Conservation (phyloP, 2,329 filamentous ascomycete species). For the Cladophialophora yegresii region DNA sequence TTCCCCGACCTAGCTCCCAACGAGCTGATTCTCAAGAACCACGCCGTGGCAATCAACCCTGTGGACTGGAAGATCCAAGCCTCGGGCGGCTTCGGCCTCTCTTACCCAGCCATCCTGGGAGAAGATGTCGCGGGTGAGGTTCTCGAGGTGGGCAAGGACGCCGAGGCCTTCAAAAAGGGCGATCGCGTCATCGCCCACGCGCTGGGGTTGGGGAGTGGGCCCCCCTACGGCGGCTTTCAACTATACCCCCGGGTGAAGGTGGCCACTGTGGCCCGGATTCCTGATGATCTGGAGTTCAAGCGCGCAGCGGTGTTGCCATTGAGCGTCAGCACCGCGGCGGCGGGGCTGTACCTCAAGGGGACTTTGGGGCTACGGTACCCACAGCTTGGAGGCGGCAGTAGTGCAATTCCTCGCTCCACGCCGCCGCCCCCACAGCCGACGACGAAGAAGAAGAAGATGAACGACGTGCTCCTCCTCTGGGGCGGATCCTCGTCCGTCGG, state of each 20-base stretch:
- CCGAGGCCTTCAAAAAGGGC: constrained; percentile 47
- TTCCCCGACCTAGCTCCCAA: constrained; percentile 12
- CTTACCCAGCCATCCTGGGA: constrained; percentile 46
- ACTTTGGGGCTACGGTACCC: constrained; percentile 37
- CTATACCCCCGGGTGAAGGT: constrained; percentile 35
- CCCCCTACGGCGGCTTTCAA: constrained; percentile 46
- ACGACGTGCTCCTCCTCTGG: constrained; percentile 43
- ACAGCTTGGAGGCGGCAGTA: not conserved
- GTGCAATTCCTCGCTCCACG: no score
- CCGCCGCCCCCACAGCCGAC: no score
- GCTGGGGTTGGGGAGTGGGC: constrained; percentile 35
- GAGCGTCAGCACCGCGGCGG: constrained; percentile 41
- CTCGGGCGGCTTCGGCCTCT: constrained; percentile 8
- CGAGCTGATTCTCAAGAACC: constrained; percentile 20
- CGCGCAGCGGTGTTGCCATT: constrained; percentile 43
- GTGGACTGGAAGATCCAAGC: constrained; percentile 22
- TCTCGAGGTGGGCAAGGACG: constrained; percentile 46
- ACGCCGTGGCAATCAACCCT: constrained; percentile 21
- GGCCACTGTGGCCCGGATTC: constrained; percentile 38
- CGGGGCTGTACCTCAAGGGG: constrained; percentile 39
- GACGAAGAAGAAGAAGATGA: constrained; percentile 21
- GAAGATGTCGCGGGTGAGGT: constrained; percentile 52
- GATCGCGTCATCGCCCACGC: constrained; percentile 26
- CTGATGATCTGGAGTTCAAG: constrained; percentile 39
- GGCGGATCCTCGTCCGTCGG: constrained; percentile 50